Evolutionary conservation across 2,329 filamentous ascomycete genomes (phyloP), one percentile per base, ranked within the genome.

Genomic region (Talaromyces sp.): DNA sequence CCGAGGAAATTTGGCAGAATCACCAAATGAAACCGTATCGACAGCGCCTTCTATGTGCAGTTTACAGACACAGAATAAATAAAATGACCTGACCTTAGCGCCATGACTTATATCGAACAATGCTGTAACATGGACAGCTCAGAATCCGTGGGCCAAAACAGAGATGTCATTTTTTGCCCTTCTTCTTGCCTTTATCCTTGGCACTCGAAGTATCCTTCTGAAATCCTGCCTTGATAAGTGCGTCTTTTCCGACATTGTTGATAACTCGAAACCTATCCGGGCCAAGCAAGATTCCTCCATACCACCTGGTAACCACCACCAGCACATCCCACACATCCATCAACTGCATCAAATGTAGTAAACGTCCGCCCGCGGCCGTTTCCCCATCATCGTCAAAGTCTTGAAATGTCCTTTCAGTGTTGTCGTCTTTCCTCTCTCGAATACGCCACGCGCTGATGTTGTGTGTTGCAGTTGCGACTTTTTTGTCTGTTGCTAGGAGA

Each of bases 361-460:
- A 74, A 41, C 94, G 81, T 0, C 88, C 86, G 0, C 94, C 94
- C 0, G 94, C 94, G 5, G 94, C 94, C 25, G 89, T 89, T 80
- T 99, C 94, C 2, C 94, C 94, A 71, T 99, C 94, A 67, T 99
- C 94, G 67, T 99, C 89, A 69, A 88, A 97, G 74, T 99, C 94
- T 72, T 97, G 92, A 64, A 87, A 91, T 28, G 77, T 77, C 53
- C 80, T 81, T 58, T 78, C 80, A 5, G 77, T 76, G 0, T 83
- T 84, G 31, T 57, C 63, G 36, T 28, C 52, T 56, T 61, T 67
- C 57, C 61, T 66, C 62, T 75, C 67, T 17, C 82, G 84, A 56
- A 97, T 92, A 10, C 94, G 84, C 89, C 91, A 97, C 1, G 93
- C 93, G 19, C 88, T 92, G 69, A 99, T 97, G 72, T 97, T 97